phyloP scores from a whole-genome alignment of 805 yeast genomes.

The Zygosaccharomyces rouxii region DNA sequence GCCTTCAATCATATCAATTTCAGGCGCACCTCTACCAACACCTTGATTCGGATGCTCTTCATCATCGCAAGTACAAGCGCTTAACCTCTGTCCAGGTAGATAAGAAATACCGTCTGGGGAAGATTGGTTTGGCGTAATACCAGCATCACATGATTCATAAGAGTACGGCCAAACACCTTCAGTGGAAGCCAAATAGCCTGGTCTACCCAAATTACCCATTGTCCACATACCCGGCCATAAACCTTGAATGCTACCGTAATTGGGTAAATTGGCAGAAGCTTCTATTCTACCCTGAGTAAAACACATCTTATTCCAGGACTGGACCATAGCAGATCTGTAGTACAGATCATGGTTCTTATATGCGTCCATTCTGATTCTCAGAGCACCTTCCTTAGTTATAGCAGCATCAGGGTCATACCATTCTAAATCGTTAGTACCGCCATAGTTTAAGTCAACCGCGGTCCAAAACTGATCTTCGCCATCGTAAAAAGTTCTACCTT shows the following conservation, averaged over 20 bases:
- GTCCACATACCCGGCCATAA: constrained; percentile 98
- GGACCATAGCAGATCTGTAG: constrained; percentile 89
- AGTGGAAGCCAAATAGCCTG: constrained; percentile 81
- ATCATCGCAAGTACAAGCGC: constrained; percentile 72
- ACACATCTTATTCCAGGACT: constrained; percentile 88
- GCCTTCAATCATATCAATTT: constrained; percentile 88
- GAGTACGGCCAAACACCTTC: constrained; percentile 96
- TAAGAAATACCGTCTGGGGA: constrained; percentile 84
- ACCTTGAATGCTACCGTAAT: constrained; percentile 72
- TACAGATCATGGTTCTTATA: constrained; percentile 69
- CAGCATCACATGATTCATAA: constrained; percentile 84
- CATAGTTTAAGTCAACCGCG: constrained; percentile 79
- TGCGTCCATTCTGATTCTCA: constrained; percentile 72
- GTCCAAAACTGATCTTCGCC: constrained; percentile 92
- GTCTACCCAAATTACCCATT: constrained; percentile 87
- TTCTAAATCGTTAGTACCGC: constrained; percentile 83
- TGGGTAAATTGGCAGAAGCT: constrained; percentile 73
- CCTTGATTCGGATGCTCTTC: constrained; percentile 88
- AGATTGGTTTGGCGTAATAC: constrained; percentile 91
- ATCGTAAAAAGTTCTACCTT: constrained; percentile 83
- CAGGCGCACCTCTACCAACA: constrained; percentile 91
- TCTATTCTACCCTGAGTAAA: constrained; percentile 81
- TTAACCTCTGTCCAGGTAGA: constrained; percentile 78
- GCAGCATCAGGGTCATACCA: constrained; percentile 95
- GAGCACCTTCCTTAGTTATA: constrained; percentile 68